These are phyloP conservation scores for Tilletia setariae DNA, from an alignment of 1,284 basidiomycete species.

Conservation along the genomic window DNA sequence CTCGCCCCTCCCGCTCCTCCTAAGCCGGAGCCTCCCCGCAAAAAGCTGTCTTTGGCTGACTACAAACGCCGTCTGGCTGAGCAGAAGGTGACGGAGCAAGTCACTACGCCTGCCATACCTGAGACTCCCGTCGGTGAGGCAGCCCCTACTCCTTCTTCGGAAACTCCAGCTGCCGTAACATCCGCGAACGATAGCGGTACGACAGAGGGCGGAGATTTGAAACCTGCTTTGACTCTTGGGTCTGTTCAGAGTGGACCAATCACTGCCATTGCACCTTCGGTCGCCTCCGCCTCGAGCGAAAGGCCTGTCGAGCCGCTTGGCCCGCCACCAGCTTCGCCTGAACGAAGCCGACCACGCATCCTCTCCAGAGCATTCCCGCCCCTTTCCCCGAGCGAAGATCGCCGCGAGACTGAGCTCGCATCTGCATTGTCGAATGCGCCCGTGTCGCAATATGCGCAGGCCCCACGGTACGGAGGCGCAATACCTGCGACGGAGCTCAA, in stretches of 20 bases:
- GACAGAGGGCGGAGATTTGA: too few relatives aligned
- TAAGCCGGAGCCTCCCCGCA: slow-evolving; percentile 32
- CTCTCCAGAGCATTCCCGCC: neutral
- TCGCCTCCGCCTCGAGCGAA: too few relatives aligned
- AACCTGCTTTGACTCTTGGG: too few relatives aligned
- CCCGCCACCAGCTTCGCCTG: too few relatives aligned
- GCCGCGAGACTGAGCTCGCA: neutral
- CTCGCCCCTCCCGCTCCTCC: slow-evolving; percentile 12
- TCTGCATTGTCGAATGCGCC: too few relatives aligned
- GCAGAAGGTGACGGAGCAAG: slow-evolving; percentile 30
- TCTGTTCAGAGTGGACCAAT: too few relatives aligned
- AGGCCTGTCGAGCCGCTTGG: too few relatives aligned
- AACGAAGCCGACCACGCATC: too few relatives aligned
- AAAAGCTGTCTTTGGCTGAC: slow-evolving; percentile 48
- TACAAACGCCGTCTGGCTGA: slow-evolving; percentile 51
- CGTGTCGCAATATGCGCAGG: neutral
- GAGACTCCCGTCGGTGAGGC: slow-evolving; percentile 1
- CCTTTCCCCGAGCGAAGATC: neutral
- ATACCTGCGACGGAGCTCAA: neutral
- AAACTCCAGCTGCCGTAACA: neutral
- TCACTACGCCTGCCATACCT: neutral
- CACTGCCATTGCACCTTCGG: too few relatives aligned
- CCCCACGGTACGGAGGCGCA: neutral
- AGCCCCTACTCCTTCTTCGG: neutral
- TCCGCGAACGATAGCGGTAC: neutral